Percentiles rank a stretch among this genome's conserved stretches.
Evolutionary conservation across 192 early-diverging fungal genomes (phyloP).

Genomic region (Coemansia sp.): DNA sequence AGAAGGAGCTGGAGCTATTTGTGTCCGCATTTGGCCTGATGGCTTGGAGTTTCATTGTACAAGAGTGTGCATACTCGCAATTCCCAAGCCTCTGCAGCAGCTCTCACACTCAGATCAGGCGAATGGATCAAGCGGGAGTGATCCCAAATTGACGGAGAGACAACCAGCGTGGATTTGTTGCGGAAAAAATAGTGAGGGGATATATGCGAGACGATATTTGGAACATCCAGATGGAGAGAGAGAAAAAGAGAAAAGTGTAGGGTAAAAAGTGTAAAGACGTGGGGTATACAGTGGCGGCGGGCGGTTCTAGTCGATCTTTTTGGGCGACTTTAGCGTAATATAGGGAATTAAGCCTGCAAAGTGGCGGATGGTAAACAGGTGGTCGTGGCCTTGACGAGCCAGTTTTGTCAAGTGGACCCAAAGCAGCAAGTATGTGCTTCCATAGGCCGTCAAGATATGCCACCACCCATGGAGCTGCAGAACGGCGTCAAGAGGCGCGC

Average conservation of each 20-base stretch:
- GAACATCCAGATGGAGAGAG: neutral
- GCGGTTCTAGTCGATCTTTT: conserved; percentile 40
- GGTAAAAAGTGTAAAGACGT: neutral
- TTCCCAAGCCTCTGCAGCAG: conserved; percentile 5
- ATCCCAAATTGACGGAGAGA: neutral
- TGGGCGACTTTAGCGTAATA: conserved; percentile 28
- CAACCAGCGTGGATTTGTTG: neutral
- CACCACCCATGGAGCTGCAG: conserved; percentile 67
- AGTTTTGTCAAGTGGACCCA: conserved; percentile 51
- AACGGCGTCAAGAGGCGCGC: conserved; percentile 57
- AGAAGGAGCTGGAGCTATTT: neutral
- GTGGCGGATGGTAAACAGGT: conserved; percentile 39
- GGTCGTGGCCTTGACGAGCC: conserved; percentile 43
- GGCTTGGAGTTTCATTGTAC: conserved; percentile 1
- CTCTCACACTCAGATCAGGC: conserved; percentile 1
- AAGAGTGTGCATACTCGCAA: neutral
- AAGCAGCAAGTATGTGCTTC: conserved; percentile 49
- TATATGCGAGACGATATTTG: conserved; percentile 1
- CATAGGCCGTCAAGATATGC: conserved; percentile 61
- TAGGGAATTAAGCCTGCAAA: conserved; percentile 39
- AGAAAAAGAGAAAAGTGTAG: neutral
- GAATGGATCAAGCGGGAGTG: neutral
- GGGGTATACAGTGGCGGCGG: neutral
- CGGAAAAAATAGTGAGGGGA: neutral
- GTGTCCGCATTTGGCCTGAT: conserved; percentile 6